Conservation (phyloP, 345 rosid species). For the Noccaea bulbosa region DNA sequence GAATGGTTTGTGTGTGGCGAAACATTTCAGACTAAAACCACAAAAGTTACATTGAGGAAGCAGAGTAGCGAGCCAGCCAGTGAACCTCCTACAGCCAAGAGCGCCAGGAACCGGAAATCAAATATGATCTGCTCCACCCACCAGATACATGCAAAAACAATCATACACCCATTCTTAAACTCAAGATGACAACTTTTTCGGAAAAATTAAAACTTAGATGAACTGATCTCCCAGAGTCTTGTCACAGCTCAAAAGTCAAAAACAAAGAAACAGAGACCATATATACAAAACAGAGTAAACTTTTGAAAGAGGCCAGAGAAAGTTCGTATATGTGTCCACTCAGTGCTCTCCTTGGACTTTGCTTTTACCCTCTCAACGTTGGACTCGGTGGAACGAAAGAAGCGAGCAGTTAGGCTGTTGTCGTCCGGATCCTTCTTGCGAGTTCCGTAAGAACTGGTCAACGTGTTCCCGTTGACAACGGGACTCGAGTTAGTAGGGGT, state of each 20-base stretch:
- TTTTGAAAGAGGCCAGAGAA: background rate
- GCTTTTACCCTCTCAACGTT: conserved; percentile 72
- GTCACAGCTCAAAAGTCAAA: background rate
- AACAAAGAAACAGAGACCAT: background rate
- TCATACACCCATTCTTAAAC: background rate
- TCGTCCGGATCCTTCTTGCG: background rate
- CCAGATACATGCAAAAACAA: background rate
- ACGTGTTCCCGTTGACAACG: conserved; percentile 37
- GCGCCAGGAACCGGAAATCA: conserved; percentile 90
- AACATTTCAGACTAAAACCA: conserved; percentile 13
- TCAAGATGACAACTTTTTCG: background rate
- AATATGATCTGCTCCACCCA: conserved; percentile 63
- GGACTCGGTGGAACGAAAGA: conserved; percentile 70
- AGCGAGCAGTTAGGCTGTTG: conserved; percentile 42
- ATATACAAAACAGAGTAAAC: background rate
- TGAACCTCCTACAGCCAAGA: conserved; percentile 81
- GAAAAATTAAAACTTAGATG: background rate
- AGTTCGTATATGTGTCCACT: no score
- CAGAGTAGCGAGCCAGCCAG: conserved; percentile 87
- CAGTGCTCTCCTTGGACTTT: no score
- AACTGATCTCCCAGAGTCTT: conserved; percentile 5
- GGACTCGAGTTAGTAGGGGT: conserved; percentile 23
- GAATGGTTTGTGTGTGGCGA: background rate
- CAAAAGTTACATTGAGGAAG: conserved; percentile 75
- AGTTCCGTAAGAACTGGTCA: conserved; percentile 15